phyloP scores from a whole-genome alignment of 2,329 filamentous ascomycete species.

The Lachnellula occidentalis region DNA sequence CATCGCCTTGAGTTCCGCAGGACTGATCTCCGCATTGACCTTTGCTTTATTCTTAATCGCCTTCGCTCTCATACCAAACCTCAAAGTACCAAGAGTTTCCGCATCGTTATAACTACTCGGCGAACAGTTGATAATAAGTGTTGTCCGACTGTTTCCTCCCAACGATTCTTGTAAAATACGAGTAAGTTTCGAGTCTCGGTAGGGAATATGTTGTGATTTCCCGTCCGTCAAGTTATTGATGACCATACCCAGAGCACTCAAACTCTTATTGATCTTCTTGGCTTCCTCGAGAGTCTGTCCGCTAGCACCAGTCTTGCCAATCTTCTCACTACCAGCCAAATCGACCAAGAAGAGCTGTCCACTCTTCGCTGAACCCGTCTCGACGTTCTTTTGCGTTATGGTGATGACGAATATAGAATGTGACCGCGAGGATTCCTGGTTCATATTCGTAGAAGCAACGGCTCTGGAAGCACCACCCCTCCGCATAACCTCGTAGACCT shows the following conservation, averaged over 20 bases:
- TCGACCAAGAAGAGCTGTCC: conserved; percentile 96
- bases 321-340: conserved; percentile 96
- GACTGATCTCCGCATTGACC: conserved; percentile 96
- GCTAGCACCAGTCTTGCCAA: conserved; percentile 95
- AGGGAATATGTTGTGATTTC: conserved; percentile 93
- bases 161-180: conserved; percentile 95
- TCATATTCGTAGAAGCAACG: conserved; percentile 98
- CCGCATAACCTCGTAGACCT: conserved; percentile 96
- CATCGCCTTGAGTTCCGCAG: conserved; percentile 86
- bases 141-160: conserved; percentile 97
- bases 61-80: conserved; percentile 95
- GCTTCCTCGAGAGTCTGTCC: conserved; percentile 96
- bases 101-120: conserved; percentile 97
- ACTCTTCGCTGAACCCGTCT: conserved; percentile 92
- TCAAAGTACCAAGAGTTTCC: conserved; percentile 85
- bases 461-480: conserved; percentile 83
- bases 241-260: conserved; percentile 97
- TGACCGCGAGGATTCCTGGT: conserved; percentile 94
- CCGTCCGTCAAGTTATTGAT: conserved; percentile 96
- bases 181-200: conserved; percentile 96
- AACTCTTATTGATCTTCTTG: conserved; percentile 99
- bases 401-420: conserved; percentile 98
- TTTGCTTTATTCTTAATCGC: conserved; percentile 99
- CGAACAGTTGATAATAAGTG: conserved; percentile 98
- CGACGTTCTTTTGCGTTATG: conserved; percentile 94